Conservation (phyloP, 352 stramenopile genomes). For the Globisporangium polare region DNA sequence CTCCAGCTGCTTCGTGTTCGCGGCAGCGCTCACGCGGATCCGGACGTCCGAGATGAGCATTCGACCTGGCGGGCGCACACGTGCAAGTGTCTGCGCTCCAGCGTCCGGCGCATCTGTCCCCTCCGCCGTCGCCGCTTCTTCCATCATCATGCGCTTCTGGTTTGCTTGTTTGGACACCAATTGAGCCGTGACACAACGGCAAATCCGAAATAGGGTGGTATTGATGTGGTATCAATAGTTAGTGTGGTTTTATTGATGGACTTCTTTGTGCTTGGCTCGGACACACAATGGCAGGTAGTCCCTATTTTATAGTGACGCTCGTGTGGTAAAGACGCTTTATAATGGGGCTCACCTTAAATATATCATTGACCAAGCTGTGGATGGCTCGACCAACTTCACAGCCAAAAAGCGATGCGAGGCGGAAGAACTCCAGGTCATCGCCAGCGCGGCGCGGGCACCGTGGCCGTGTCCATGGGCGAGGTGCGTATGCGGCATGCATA, state of each 20-base stretch:
- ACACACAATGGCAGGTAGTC: too few species aligned
- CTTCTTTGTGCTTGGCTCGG: too few species aligned
- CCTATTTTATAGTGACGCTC: not conserved
- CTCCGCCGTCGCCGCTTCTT: not conserved
- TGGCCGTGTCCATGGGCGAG: conserved; percentile 82
- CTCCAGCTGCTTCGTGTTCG: conserved; percentile 54
- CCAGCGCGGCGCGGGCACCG: conserved; percentile 84
- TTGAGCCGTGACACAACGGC: not conserved
- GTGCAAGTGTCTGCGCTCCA: not conserved
- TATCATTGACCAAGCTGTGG: not conserved
- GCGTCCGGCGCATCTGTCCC: not conserved
- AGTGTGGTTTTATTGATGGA: too few species aligned
- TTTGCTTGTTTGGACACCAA: conserved; percentile 1
- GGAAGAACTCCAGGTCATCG: conserved; percentile 48
- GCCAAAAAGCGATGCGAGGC: conserved; percentile 14
- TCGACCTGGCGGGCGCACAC: not conserved
- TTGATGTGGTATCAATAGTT: not conserved
- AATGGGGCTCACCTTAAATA: not conserved
- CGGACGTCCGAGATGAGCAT: conserved; percentile 15
- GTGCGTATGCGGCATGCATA: conserved; percentile 15
- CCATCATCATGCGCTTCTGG: not conserved
- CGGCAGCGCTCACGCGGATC: conserved; percentile 8
- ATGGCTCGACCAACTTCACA: not conserved
- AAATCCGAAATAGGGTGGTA: not conserved
- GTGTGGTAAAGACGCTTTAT: not conserved